Evolutionary conservation across 2,329 filamentous ascomycete genomes (phyloP).

Genomic region (Domatiomyces catenatus): DNA sequence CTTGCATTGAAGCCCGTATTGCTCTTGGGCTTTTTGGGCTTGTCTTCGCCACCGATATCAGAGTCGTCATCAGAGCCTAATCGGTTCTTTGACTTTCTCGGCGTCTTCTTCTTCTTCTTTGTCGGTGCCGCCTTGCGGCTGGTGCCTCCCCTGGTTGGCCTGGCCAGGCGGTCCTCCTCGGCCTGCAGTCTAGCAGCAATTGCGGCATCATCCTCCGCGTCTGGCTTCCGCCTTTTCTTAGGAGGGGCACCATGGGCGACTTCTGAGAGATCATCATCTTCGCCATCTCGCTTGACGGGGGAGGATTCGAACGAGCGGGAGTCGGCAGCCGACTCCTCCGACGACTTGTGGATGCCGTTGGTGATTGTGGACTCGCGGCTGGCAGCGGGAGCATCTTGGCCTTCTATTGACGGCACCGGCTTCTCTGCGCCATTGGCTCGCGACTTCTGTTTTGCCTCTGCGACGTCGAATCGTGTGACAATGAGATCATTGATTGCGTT

Average conservation of each 20-base stretch:
- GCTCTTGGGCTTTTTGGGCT: constrained; percentile 48
- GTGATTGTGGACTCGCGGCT: constrained; percentile 9
- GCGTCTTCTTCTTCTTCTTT: constrained; percentile 47
- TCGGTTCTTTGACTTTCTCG: constrained; percentile 48
- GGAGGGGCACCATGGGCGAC: constrained; percentile 25
- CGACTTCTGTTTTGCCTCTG: constrained; percentile 33
- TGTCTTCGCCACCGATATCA: constrained; percentile 51
- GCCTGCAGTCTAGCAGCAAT: constrained; percentile 80
- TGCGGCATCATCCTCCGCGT: constrained; percentile 66
- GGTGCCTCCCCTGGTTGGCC: constrained; percentile 61
- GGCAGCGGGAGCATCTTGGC: constrained; percentile 10
- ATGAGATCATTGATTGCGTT: constrained; percentile 52
- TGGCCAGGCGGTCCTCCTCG: constrained; percentile 65
- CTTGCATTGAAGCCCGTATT: constrained; percentile 80
- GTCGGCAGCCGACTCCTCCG: constrained; percentile 7
- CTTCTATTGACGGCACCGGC: constrained; percentile 19
- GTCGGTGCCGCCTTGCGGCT: constrained; percentile 41
- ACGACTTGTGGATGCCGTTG: constrained; percentile 23
- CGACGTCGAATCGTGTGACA: constrained; percentile 57
- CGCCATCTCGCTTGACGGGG: constrained; percentile 28
- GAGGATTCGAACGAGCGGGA: constrained; percentile 22
- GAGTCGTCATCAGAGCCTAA: constrained; percentile 47
- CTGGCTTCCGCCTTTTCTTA: constrained; percentile 50
- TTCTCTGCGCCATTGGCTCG: constrained; percentile 23
- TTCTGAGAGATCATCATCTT: constrained; percentile 28